Conservation (phyloP, 768 basidiomycete species). For the Termitomyces sp. region DNA sequence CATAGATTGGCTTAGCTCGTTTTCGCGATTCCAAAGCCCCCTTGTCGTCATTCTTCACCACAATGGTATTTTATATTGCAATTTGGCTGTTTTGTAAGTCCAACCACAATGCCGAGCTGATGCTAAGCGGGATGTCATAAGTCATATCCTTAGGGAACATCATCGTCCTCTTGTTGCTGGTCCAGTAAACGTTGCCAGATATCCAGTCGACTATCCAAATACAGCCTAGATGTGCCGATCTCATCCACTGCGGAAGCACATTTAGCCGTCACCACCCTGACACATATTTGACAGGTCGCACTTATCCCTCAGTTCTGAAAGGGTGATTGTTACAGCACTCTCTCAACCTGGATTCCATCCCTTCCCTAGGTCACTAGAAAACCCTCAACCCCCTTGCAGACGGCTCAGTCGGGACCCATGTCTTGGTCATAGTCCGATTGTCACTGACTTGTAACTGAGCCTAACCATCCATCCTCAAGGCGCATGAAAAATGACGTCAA, state of each 20-base stretch:
- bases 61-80: conserved; percentile 1
- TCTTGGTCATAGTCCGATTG: too few species aligned
- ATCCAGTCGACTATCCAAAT: too few species aligned
- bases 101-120: not conserved
- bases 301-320: not conserved
- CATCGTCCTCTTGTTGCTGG: not conserved
- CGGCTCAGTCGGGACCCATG: too few species aligned
- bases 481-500: not conserved
- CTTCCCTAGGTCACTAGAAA: not conserved
- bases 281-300: not conserved
- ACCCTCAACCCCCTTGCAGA: not conserved
- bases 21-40: not conserved
- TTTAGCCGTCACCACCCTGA: not conserved
- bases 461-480: too few species aligned
- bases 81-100: not conserved
- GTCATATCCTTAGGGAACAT: not conserved
- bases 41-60: not conserved
- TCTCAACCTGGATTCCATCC: not conserved
- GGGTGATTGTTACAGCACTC: not conserved
- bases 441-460: too few species aligned
- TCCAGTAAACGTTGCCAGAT: not conserved
- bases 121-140: not conserved
- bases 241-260: not conserved
- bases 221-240: too few species aligned
- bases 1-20: not conserved